Base-by-base conservation (phyloP, 2,329 filamentous ascomycete species). In the Tolypocladium nubicola region DNA sequence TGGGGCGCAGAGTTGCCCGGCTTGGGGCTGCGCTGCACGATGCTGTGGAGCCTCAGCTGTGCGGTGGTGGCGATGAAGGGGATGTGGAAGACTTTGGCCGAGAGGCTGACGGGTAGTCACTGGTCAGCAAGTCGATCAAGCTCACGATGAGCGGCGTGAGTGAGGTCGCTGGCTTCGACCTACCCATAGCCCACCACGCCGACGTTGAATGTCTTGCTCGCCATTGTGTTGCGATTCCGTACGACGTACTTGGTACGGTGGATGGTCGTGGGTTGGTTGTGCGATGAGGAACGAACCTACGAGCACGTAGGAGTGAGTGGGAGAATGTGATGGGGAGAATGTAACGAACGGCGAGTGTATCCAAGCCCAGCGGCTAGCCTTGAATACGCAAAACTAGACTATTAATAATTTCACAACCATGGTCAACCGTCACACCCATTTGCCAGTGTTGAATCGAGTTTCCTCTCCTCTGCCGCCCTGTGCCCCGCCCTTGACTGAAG, bases 1-100 rank as follows among this genome's bases (percentile, higher is more conserved):
- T 80, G 79, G 23, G 84, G 80, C 0, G 87, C 87, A 59, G 89
- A 87, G 69, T 87, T 80, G 55, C 78, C 75, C 2, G 80, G 72
- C 61, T 80, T 82, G 7, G 88, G 88, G 6, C 75, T 82, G 59
- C 89, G 84, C 72, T 94, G 89, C 35, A 93, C 86, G 63, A 94
- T 85, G 61, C 86, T 83, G 67, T 90, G 82, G 23, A 93, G 82
- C 55, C 78, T 84, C 68, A 91, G 79, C 56, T 81, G 75, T 8
- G 84, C 77, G 0, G 86, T 83, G 37, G 79, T 78, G 56, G 76
- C 75, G 71, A 94, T 80, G 73, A 91, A 88, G 61, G 89, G 89
- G 67, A 93, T 90, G 72, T 94, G 89, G 74, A 93, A 94, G 73
- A 88, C 79, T 68, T 91, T 92, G 71, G 89, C 89, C 1, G 81